A percentile compares a stretch with the other conserved stretches of the same genome.
Conservation (phyloP, 2,329 filamentous ascomycete species). For the Cadophora sp. region DNA sequence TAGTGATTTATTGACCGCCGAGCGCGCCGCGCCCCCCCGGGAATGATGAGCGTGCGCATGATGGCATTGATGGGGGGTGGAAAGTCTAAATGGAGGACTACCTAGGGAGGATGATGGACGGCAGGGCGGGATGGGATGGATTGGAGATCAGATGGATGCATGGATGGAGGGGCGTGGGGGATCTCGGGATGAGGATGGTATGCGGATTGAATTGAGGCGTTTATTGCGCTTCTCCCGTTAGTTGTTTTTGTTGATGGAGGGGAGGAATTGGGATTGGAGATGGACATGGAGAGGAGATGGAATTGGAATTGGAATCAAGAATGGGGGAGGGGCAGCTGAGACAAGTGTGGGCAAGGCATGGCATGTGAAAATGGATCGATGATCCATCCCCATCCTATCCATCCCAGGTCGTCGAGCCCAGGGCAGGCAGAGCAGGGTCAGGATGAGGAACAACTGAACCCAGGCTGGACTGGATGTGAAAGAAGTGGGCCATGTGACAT, state of each 20-base stretch:
- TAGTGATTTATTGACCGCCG: neutral
- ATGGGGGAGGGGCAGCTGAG: neutral
- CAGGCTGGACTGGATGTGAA: neutral
- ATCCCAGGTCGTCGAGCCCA: no score
- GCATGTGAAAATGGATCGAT: constrained; percentile 9
- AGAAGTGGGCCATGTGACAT: constrained; percentile 13
- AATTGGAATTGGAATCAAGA: neutral
- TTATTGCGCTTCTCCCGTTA: neutral
- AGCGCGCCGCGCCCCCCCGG: no score
- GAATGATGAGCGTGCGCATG: constrained; percentile 10
- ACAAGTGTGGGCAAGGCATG: neutral
- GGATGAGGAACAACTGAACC: neutral
- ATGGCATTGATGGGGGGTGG: no score
- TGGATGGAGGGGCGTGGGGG: neutral
- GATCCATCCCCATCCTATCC: neutral
- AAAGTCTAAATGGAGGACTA: no score
- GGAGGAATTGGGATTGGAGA: neutral
- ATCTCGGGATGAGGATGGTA: neutral
- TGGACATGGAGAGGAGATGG: neutral
- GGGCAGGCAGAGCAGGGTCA: no score
- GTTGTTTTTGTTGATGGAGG: neutral
- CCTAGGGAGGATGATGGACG: no score
- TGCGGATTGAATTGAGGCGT: constrained; percentile 4
- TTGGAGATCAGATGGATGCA: no score
- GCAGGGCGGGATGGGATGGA: neutral